A percentile compares a stretch with the other conserved stretches of the same genome.
phyloP scores from a whole-genome alignment of 495 filamentous ascomycete species.

The Penicillium parvum region DNA sequence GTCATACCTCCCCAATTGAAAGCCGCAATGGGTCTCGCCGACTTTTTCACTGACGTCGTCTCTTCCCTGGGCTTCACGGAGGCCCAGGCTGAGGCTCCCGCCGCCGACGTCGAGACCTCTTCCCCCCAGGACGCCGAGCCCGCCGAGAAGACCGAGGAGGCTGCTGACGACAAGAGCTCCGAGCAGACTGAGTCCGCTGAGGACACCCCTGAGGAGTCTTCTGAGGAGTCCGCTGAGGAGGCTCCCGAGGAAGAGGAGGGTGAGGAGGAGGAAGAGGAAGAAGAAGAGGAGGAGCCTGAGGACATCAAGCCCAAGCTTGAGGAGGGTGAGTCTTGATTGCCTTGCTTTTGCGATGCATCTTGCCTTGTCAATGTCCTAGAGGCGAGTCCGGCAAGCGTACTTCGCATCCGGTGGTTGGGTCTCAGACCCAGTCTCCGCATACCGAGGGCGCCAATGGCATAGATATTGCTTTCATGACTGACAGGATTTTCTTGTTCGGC shows the following conservation, averaged over 20 bases:
- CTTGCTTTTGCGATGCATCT: neutral
- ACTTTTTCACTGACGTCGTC: constrained; percentile 60
- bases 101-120: constrained; percentile 47
- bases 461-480: constrained; percentile 5
- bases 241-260: constrained; percentile 44
- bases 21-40: constrained; percentile 58
- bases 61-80: constrained; percentile 54
- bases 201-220: constrained; percentile 27
- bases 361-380: neutral
- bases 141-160: constrained; percentile 43
- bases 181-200: constrained; percentile 31
- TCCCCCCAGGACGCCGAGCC: constrained; percentile 46
- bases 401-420: constrained; percentile 3
- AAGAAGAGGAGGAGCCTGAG: constrained; percentile 78
- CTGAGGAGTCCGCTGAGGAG: constrained; percentile 46
- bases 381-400: neutral
- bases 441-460: constrained; percentile 18
- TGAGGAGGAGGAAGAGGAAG: constrained; percentile 48
- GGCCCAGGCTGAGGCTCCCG: constrained; percentile 58
- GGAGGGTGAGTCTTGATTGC: constrained; percentile 65
- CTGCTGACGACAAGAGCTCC: constrained; percentile 34
- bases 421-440: constrained; percentile 3
- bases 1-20: constrained; percentile 37
- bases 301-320: constrained; percentile 86
- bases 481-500: no score